Conservation (phyloP, 805 yeast genomes). For the Suhomyces tanzawaensis region DNA sequence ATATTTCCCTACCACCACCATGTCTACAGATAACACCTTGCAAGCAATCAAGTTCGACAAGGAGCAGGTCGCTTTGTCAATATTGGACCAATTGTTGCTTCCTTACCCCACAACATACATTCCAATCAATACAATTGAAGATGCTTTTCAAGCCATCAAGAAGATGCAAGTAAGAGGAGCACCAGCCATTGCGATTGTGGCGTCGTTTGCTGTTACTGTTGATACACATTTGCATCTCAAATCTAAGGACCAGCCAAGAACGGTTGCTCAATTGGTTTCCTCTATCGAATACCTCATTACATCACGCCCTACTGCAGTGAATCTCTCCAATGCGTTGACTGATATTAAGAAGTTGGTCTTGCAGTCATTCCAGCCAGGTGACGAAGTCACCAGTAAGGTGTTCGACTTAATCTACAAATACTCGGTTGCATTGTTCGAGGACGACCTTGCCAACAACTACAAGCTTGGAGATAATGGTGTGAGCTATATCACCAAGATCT, state of each 20-base stretch:
- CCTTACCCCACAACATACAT: conserved; percentile 80
- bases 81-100: conserved; percentile 77
- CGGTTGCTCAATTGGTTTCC: conserved; percentile 33
- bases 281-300: conserved; percentile 65
- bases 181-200: conserved; percentile 97
- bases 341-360: conserved; percentile 41
- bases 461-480: conserved; percentile 82
- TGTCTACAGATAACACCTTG: conserved; percentile 21
- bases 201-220: conserved; percentile 77
- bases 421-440: conserved; percentile 58
- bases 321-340: conserved; percentile 71
- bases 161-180: conserved; percentile 97
- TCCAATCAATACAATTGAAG: conserved; percentile 58
- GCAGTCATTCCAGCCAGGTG: conserved; percentile 11
- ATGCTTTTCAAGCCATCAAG: conserved; percentile 80
- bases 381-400: conserved; percentile 23
- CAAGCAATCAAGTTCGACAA: conserved; percentile 69
- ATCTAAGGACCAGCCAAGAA: conserved; percentile 13
- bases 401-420: conserved; percentile 39
- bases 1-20: neutral
- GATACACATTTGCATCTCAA: conserved; percentile 47
- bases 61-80: conserved; percentile 44
- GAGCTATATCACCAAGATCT: conserved; percentile 51
- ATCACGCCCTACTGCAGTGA: conserved; percentile 95
- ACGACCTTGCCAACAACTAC: conserved; percentile 75